Evolutionary conservation across 305 asterid genomes (phyloP).

Genomic region (Rubia tinctorum): DNA sequence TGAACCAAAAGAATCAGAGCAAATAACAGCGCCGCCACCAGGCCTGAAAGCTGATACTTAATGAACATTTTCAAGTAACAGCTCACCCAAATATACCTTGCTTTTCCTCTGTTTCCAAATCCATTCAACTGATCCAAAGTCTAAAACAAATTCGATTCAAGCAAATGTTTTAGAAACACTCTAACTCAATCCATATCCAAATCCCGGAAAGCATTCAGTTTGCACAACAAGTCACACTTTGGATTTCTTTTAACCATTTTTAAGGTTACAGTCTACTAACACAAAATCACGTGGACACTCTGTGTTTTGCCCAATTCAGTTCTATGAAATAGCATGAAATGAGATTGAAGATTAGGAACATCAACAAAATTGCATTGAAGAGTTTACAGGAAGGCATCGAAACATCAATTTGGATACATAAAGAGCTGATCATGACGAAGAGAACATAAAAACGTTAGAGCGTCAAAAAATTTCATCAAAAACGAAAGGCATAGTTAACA

Average conservation of each 20-base stretch:
- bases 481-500: background rate
- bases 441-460: background rate
- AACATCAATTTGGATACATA: background rate
- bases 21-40: slow-evolving; percentile 51
- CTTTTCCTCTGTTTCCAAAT: background rate
- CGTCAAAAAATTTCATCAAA: background rate
- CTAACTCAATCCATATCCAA: background rate
- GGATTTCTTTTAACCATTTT: background rate
- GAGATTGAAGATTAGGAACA: background rate
- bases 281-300: too few relatives aligned
- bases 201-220: background rate
- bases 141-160: background rate
- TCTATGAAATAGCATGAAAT: background rate
- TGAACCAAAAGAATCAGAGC: slow-evolving; percentile 57
- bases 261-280: background rate
- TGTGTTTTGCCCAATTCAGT: background rate
- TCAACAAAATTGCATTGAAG: background rate
- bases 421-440: background rate
- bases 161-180: background rate
- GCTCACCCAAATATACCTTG: background rate
- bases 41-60: slow-evolving; percentile 33
- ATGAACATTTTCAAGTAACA: slow-evolving; percentile 42
- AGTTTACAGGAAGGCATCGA: background rate
- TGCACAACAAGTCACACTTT: background rate
- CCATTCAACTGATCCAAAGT: background rate